These are phyloP conservation scores for Colletotrichum sp. DNA, from an alignment of 2,329 filamentous ascomycete genomes.

Conservation along the genomic window DNA sequence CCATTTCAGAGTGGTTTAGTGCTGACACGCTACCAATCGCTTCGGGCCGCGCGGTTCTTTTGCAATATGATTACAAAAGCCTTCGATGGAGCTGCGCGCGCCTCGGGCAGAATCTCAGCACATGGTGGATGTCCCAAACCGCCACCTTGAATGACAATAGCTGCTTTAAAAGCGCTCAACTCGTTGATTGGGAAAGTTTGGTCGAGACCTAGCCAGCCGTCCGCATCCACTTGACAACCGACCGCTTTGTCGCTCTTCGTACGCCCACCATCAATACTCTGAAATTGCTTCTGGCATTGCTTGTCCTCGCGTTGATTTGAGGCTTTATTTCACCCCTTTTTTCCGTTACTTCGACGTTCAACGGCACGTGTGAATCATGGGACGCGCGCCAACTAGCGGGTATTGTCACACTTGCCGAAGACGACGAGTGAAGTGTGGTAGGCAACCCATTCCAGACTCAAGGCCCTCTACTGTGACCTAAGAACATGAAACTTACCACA, in stretches of 20 bases:
- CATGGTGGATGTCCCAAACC: not conserved
- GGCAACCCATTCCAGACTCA: not conserved
- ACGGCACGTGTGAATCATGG: not conserved
- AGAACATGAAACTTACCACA: not conserved
- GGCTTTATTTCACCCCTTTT: not conserved
- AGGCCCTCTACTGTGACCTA: not conserved
- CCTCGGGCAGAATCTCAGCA: not conserved
- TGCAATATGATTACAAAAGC: not conserved
- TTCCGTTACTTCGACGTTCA: rapidly evolving
- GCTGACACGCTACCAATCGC: not conserved
- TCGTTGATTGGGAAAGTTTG: not conserved
- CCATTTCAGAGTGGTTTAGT: not conserved
- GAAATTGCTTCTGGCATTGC: not conserved
- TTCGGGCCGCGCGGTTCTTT: not conserved
- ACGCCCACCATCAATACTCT: not conserved
- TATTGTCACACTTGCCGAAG: not conserved
- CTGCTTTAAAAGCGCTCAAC: not conserved
- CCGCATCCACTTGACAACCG: not conserved
- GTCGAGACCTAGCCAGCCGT: not conserved
- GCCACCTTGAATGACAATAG: rapidly evolving
- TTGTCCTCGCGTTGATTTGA: not conserved
- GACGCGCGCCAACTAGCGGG: not conserved
- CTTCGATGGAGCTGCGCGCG: not conserved
- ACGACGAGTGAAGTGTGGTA: not conserved
- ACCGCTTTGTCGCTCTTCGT: not conserved